These are phyloP conservation scores for Suhomyces sp. DNA, from an alignment of 805 yeast genomes.

Conservation along the genomic window DNA sequence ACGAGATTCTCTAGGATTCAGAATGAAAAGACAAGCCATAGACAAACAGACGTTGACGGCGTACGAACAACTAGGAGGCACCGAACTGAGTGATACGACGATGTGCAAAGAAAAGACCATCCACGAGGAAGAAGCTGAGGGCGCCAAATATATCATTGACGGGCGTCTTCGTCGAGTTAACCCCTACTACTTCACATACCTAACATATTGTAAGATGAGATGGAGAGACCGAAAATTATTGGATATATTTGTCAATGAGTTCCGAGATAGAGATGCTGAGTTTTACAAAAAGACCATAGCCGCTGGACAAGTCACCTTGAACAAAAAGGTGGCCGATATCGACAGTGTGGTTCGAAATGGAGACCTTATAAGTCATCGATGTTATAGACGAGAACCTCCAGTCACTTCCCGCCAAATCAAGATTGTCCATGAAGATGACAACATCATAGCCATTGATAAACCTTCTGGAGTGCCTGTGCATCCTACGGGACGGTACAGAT, in stretches of 20 bases:
- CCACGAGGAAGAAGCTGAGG: constrained; percentile 57
- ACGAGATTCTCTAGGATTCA: constrained; percentile 49
- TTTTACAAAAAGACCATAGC: constrained; percentile 55
- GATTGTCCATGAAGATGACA: constrained; percentile 72
- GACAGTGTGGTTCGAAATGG: constrained; percentile 77
- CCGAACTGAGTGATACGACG: constrained; percentile 15
- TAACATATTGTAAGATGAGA: constrained; percentile 86
- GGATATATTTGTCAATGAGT: constrained; percentile 82
- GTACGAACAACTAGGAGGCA: constrained; percentile 40
- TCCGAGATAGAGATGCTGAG: constrained; percentile 70
- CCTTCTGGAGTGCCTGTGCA: constrained; percentile 96
- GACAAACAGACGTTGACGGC: constrained; percentile 46
- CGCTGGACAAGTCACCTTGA: constrained; percentile 73
- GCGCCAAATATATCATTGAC: constrained; percentile 54
- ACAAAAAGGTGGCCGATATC: constrained; percentile 58
- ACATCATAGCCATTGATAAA: constrained; percentile 80
- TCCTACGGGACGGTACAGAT: constrained; percentile 85
- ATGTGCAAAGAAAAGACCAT: constrained; percentile 34
- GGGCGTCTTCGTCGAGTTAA: constrained; percentile 68
- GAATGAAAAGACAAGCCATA: constrained; percentile 42
- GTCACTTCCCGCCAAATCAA: constrained; percentile 60
- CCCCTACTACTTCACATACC: constrained; percentile 86
- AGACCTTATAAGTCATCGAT: constrained; percentile 72
- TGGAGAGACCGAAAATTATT: constrained; percentile 85
- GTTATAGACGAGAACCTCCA: constrained; percentile 91